Evolutionary conservation across 2,329 filamentous ascomycete species (phyloP).

Genomic region (Trematosphaeria pertusa): DNA sequence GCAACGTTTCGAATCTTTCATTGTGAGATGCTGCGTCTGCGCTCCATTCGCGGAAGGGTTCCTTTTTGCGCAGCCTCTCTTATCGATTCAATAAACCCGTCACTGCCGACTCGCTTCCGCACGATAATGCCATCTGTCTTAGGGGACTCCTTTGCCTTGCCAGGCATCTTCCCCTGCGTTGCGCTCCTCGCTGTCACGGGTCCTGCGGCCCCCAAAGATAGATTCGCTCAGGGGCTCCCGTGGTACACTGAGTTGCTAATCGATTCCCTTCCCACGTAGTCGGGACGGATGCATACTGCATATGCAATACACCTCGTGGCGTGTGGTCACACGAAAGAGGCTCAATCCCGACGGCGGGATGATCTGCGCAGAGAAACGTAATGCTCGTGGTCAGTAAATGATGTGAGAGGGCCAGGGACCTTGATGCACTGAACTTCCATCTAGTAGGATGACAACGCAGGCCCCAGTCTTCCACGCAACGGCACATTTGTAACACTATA

Average conservation of each 20-base stretch:
- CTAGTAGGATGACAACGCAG: conserved; percentile 10
- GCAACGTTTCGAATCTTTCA: neutral
- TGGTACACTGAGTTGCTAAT: conserved; percentile 1
- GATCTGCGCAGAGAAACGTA: conserved; percentile 22
- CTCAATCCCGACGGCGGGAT: conserved; percentile 29
- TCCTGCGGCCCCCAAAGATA: conserved; percentile 23
- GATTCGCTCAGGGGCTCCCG: conserved; percentile 12
- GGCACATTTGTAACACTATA: conserved; percentile 2
- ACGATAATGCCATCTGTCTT: conserved; percentile 2
- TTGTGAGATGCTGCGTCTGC: neutral
- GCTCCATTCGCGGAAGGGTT: conserved; percentile 2
- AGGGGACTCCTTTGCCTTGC: conserved; percentile 4
- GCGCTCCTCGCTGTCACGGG: conserved; percentile 2
- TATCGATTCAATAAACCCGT: conserved; percentile 11
- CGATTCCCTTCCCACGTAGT: conserved; percentile 8
- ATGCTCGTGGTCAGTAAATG: conserved; percentile 22
- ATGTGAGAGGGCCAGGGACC: conserved; percentile 13
- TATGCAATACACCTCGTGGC: conserved; percentile 12
- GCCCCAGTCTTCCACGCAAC: neutral
- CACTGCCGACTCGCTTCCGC: conserved; percentile 2
- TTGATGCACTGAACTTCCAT: neutral
- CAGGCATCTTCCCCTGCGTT: conserved; percentile 2
- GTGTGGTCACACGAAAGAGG: conserved; percentile 28
- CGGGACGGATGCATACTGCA: conserved; percentile 2
- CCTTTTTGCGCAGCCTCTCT: conserved; percentile 2